phyloP scores from a whole-genome alignment of 1,284 basidiomycete species.

The Ceratobasidium papillatum region DNA sequence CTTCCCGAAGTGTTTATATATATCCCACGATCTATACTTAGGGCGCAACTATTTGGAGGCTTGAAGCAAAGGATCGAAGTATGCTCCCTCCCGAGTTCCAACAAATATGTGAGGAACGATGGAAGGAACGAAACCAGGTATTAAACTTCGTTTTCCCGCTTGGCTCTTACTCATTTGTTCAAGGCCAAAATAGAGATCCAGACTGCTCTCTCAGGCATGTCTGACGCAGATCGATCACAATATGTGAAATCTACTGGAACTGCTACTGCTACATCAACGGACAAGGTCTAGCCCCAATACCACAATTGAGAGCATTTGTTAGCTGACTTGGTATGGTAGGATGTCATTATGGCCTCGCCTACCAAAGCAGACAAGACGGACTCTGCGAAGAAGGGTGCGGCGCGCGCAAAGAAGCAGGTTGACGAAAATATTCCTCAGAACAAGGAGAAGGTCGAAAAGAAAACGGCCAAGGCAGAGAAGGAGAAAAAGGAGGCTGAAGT shows the following conservation, averaged over 20 bases:
- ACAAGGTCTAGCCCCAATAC: constrained; percentile 11
- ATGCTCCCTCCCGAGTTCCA: constrained; percentile 64
- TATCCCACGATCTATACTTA: constrained; percentile 41
- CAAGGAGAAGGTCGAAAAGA: constrained; percentile 71
- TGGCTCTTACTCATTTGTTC: constrained; percentile 34
- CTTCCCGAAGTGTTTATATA: neutral
- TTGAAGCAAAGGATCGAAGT: constrained; percentile 76
- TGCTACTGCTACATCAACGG: neutral
- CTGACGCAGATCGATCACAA: constrained; percentile 58
- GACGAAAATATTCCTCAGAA: constrained; percentile 75
- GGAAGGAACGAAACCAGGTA: constrained; percentile 73
- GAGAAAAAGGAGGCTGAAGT: constrained; percentile 72
- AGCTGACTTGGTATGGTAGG: neutral
- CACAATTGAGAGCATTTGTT: neutral
- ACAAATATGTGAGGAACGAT: constrained; percentile 62
- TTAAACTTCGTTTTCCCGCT: constrained; percentile 45
- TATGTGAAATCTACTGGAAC: constrained; percentile 25
- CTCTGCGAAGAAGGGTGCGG: constrained; percentile 30
- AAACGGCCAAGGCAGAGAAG: constrained; percentile 67
- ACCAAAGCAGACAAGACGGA: constrained; percentile 26
- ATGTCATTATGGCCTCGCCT: constrained; percentile 31
- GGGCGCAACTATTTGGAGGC: constrained; percentile 79
- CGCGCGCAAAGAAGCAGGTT: constrained; percentile 57
- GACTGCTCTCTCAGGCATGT: constrained; percentile 62
- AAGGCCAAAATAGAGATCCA: constrained; percentile 71